Base-by-base conservation (phyloP, 148 eudicot species). In the Rhododendron mucronatum region DNA sequence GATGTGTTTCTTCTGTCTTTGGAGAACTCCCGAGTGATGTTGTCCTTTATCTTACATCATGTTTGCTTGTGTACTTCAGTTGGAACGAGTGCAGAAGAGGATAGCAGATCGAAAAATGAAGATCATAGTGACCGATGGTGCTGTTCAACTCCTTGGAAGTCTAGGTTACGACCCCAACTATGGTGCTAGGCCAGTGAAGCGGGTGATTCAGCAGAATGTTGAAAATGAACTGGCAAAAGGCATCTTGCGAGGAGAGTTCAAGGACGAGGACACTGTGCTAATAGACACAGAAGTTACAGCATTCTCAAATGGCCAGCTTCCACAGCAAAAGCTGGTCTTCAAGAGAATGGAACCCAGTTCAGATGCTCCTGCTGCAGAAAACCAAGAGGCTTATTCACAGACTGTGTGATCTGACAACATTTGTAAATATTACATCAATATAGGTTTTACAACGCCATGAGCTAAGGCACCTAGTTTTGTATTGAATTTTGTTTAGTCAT, bases 181-280 rank as follows among this genome's bases (percentile, higher is more conserved):
- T 57, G 99, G 99, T 82, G 99, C 99, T 8, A 89, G 99, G 89
- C 99, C 99, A 0, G 99, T 95, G 59, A 97, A 97, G 88, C 93
- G 99, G 39, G 98, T 97, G 51, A 94, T 95, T 67, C 99, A 96
- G 83, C 99, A 95, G 59, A 87, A 95, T 69, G 94, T 95, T 20
- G 99, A 96, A 82, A 96, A 96, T n/a, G 99, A 95, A 84, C 94
- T 97, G 21, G 99, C 99, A 2, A 97, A 93, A 90, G 98, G 98
- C 33, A 95, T 97, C 37, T 87, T 97, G 88, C 94, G 95, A 86
- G 99, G 99, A 65, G 98, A 95, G n/a, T 95, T 93, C 80, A 94
- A 92, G 88, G 99, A 97, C 35, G 99, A 97, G 41, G 98, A 97
- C 76, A 88, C 92, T 33, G 89, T 95, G 45, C 28, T 91, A 1